These are phyloP conservation scores for Trametes punicea DNA, from an alignment of 768 basidiomycete genomes.

Conservation along the genomic window DNA sequence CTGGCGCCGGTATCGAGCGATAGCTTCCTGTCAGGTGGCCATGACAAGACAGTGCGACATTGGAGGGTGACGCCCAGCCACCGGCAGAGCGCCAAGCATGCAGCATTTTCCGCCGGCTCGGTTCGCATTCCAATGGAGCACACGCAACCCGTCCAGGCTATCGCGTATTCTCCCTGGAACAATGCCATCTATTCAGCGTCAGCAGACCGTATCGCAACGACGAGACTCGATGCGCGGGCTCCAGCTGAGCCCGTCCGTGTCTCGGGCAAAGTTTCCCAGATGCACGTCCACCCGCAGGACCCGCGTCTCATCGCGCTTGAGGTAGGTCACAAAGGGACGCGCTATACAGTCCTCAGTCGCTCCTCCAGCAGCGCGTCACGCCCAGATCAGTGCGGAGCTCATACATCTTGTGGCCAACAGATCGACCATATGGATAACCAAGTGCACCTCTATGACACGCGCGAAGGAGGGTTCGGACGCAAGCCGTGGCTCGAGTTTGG, in stretches of 20 bases:
- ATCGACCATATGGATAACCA: constrained; percentile 48
- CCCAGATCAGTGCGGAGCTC: constrained; percentile 5
- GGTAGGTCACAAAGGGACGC: constrained; percentile 33
- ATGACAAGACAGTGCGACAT: constrained; percentile 42
- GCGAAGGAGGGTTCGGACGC: constrained; percentile 38
- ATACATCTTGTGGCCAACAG: constrained; percentile 29
- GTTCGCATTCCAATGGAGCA: constrained; percentile 30
- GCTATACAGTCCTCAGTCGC: neutral
- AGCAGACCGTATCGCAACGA: constrained; percentile 33
- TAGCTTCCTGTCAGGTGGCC: constrained; percentile 47
- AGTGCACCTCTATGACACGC: constrained; percentile 46
- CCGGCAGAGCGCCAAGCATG: neutral
- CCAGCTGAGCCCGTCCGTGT: constrained; percentile 31
- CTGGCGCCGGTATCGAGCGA: constrained; percentile 37
- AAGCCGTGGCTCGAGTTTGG: constrained; percentile 46
- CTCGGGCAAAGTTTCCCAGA: constrained; percentile 40
- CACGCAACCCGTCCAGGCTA: constrained; percentile 33
- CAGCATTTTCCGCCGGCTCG: constrained; percentile 25
- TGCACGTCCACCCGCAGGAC: constrained; percentile 44
- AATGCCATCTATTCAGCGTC: constrained; percentile 36
- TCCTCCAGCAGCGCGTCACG: neutral
- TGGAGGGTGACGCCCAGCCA: constrained; percentile 33
- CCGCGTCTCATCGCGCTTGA: constrained; percentile 43
- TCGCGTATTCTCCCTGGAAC: constrained; percentile 38
- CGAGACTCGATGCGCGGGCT: constrained; percentile 38